Evolutionary conservation across 2,329 filamentous ascomycete species (phyloP).

Genomic region (Sclerotinia subarctica): DNA sequence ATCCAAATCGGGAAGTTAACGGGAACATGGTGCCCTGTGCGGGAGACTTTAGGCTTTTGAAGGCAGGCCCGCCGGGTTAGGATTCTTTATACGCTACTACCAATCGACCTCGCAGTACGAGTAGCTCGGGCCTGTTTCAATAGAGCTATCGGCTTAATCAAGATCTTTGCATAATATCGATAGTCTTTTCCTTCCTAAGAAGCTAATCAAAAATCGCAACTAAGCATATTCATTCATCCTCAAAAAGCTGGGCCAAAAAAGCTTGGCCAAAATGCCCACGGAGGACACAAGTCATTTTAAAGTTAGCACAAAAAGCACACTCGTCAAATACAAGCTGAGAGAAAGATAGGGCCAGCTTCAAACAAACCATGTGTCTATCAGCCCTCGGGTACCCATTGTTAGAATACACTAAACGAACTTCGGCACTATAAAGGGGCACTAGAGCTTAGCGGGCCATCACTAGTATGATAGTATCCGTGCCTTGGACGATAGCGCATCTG

Average conservation of each 20-base stretch:
- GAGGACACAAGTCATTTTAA: not conserved
- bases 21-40: not conserved
- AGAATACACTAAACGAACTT: not conserved
- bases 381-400: not conserved
- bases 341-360: not conserved
- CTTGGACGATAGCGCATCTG: not conserved
- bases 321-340: not conserved
- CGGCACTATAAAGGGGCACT: not conserved
- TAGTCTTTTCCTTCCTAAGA: no score
- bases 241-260: not conserved
- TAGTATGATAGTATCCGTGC: not conserved
- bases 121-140: not conserved
- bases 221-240: not conserved
- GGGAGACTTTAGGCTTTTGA: not conserved
- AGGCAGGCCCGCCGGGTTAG: not conserved
- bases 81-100: not conserved
- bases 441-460: not conserved
- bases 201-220: not conserved
- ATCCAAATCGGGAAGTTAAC: not conserved
- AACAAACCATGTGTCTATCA: constrained; percentile 1
- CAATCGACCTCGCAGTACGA: not conserved
- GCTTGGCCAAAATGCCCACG: not conserved
- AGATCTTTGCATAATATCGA: no score
- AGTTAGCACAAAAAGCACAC: not conserved
- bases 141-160: not conserved